Evolutionary conservation across 306 rosid genomes (phyloP), one percentile per base, ranked within the genome.

Genomic region (Cucumis cinereus): DNA sequence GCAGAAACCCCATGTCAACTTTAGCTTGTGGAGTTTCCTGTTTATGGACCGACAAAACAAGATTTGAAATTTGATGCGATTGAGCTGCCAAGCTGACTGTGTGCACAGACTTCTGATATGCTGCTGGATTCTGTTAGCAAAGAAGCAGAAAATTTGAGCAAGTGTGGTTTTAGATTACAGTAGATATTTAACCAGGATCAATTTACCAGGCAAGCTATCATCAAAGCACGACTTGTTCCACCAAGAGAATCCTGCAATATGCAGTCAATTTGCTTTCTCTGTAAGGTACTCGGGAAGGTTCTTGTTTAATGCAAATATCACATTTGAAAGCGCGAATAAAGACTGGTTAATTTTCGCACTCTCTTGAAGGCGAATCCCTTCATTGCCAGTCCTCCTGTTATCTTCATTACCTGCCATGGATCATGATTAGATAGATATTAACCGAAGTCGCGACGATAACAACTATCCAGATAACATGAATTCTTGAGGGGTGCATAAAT

Each of bases 211-310:
- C 99, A 94, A 80, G 99, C 95, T 69, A 94, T 86, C 97, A 94
- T 94, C 81, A 92, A 49, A 43, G 99, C 89, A 47, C 77, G 95
- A 10, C 95, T 92, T 74, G 82, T 82, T 75, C 99, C 99, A 11
- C 99, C 97, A 6, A 94, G 89, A 63, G 97, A 94, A 78, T 90
- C 97, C 70, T 92, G 97, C 81, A 92, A 83, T 82, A 94, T 94
- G 10, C 99, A 92, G 99, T 94, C 86, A 94, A 86, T 82, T 94
- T 94, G 88, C 93, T 92, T 82, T 94, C 97, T 80, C 99, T 66
- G 68, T 94, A 94, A 16, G 97, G 97, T 14, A 92, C 82, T 73
- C 96, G 86, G 22, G 81, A 67, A 85, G 88, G 83, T 89, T 84
- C 80, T 88, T 91, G 87, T 94, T 94, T 82, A 94, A 86, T 57